Percentiles rank a stretch among this genome's conserved stretches.
phyloP scores from a whole-genome alignment of 2,329 filamentous ascomycete species.

The Xylariaceae sp. region DNA sequence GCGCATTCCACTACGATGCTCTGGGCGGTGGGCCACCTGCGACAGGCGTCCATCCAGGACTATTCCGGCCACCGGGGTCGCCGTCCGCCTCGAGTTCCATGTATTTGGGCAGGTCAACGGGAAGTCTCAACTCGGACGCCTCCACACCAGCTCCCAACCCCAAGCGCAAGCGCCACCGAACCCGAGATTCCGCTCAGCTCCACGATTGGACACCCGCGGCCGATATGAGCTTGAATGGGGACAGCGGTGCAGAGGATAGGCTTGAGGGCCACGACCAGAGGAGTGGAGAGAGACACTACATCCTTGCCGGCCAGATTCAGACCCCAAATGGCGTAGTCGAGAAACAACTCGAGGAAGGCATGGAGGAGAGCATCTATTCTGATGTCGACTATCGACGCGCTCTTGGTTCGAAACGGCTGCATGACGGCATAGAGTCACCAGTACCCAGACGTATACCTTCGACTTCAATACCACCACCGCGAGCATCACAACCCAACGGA shows the following conservation, averaged over 20 bases:
- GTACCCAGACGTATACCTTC: too few species aligned
- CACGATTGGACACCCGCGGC: constrained; percentile 21
- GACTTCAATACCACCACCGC: too few species aligned
- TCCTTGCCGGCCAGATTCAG: constrained; percentile 46
- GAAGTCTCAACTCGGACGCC: constrained; percentile 30
- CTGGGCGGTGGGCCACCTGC: constrained; percentile 16
- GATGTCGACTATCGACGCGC: constrained; percentile 48
- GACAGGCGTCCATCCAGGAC: constrained; percentile 33
- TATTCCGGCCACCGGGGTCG: constrained; percentile 40
- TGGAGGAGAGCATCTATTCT: constrained; percentile 50
- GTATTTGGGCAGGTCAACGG: constrained; percentile 32
- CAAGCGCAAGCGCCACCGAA: constrained; percentile 40
- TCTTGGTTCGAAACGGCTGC: constrained; percentile 39
- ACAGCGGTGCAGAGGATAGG: constrained; percentile 19
- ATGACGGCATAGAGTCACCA: constrained; percentile 30
- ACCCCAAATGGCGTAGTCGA: constrained; percentile 32
- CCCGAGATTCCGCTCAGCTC: constrained; percentile 26
- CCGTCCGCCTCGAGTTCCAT: constrained; percentile 30
- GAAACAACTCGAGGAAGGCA: constrained; percentile 20
- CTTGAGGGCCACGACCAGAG: constrained; percentile 10
- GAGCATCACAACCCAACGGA: constrained; percentile 25
- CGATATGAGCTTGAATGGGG: constrained; percentile 20
- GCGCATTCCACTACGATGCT: constrained; percentile 26
- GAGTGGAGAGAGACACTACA: constrained; percentile 31
- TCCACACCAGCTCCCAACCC: constrained; percentile 24